Percentiles rank a stretch among this genome's conserved stretches.
Evolutionary conservation across 495 filamentous ascomycete genomes (phyloP).

Genomic region (Talaromyces liani): DNA sequence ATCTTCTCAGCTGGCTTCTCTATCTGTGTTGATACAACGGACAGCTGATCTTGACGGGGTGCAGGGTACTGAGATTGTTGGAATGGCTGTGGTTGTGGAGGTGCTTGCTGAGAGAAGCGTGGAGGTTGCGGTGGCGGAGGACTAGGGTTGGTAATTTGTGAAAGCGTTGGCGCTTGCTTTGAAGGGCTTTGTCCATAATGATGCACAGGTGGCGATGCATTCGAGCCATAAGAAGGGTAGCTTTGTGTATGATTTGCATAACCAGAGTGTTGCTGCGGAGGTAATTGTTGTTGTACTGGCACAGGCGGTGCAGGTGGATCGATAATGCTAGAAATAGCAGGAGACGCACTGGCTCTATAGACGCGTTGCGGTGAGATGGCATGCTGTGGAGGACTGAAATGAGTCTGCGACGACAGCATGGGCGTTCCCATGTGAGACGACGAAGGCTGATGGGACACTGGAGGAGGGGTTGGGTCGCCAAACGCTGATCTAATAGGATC

Average conservation of each 20-base stretch:
- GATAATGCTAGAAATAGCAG: constrained; percentile 83
- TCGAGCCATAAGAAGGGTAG: constrained; percentile 5
- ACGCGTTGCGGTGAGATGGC: constrained; percentile 25
- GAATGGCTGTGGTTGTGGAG: constrained; percentile 12
- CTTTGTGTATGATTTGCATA: constrained; percentile 3
- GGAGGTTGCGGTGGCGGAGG: constrained; percentile 20
- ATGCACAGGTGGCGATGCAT: not conserved
- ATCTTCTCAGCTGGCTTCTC: not conserved
- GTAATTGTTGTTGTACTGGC: constrained; percentile 22
- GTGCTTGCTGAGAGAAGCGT: constrained; percentile 14
- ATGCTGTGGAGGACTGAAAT: constrained; percentile 30
- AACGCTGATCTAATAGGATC: constrained; percentile 73
- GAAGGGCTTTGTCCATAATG: constrained; percentile 5
- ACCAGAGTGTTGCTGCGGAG: constrained; percentile 13
- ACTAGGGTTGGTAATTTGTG: not conserved
- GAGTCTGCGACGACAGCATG: constrained; percentile 30
- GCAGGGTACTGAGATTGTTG: constrained; percentile 12
- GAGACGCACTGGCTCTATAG: constrained; percentile 75
- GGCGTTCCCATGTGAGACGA: constrained; percentile 49
- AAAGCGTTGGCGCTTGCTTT: constrained; percentile 6
- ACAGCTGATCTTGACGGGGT: not conserved
- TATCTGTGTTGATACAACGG: constrained; percentile 14
- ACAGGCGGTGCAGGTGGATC: constrained; percentile 56
- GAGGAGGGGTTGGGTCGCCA: constrained; percentile 48
- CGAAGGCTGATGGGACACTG: constrained; percentile 39